A percentile compares a stretch with the other conserved stretches of the same genome.
phyloP scores from a whole-genome alignment of 495 filamentous ascomycete species.

The Monascus purpureus region DNA sequence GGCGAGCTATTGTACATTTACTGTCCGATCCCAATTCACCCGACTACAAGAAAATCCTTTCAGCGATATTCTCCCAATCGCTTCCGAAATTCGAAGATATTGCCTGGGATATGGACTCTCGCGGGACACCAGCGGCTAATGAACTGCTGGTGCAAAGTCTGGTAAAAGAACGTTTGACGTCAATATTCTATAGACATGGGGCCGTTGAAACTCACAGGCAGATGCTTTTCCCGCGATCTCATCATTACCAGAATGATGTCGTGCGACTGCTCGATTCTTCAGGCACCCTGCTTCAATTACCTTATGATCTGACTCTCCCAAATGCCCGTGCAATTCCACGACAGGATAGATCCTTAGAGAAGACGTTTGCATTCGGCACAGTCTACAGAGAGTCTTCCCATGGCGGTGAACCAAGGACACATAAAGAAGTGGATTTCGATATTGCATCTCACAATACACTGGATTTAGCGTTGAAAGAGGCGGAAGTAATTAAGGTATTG shows the following conservation, averaged over 20 bases:
- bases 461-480: conserved; percentile 83
- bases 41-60: conserved; percentile 80
- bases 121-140: conserved; percentile 38
- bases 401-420: conserved; percentile 65
- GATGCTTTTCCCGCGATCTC: conserved; percentile 66
- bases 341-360: conserved; percentile 49
- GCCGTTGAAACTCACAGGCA: conserved; percentile 69
- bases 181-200: conserved; percentile 82
- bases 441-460: conserved; percentile 66
- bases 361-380: conserved; percentile 77
- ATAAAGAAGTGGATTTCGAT: conserved; percentile 90
- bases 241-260: conserved; percentile 56
- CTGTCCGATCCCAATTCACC: conserved; percentile 66
- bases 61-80: conserved; percentile 62
- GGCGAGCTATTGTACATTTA: conserved; percentile 64
- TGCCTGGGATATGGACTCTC: conserved; percentile 67
- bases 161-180: conserved; percentile 59
- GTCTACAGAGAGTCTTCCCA: conserved; percentile 72
- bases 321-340: conserved; percentile 76
- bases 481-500: conserved; percentile 85
- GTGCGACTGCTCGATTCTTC: conserved; percentile 69
- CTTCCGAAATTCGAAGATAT: conserved; percentile 68
- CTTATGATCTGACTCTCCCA: conserved; percentile 82
- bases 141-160: conserved; percentile 58
- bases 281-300: conserved; percentile 77